Conservation (phyloP, 2,329 filamentous ascomycete species). For the Eurotiales sp. region DNA sequence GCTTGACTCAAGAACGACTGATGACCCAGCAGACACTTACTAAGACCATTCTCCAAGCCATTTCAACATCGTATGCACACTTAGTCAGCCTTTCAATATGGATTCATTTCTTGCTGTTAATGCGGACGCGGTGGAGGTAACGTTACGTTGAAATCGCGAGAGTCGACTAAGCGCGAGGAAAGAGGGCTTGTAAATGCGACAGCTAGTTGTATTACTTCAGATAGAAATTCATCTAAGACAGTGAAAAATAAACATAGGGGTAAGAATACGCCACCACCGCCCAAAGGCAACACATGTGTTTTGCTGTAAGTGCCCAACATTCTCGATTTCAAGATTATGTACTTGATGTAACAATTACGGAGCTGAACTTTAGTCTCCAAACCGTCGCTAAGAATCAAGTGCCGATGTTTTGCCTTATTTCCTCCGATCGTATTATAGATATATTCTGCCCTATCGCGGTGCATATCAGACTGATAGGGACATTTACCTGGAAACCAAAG, state of each 20-base stretch:
- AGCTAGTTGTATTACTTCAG: background rate
- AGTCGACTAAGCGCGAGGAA: background rate
- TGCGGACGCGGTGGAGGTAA: conserved; percentile 19
- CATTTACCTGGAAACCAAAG: too few relatives aligned
- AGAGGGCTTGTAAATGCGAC: background rate
- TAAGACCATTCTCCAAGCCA: too few relatives aligned
- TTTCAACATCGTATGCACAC: background rate
- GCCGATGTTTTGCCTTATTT: too few relatives aligned
- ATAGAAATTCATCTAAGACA: background rate
- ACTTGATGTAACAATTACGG: too few relatives aligned
- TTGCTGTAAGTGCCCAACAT: background rate
- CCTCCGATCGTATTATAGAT: too few relatives aligned
- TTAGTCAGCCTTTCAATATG: background rate
- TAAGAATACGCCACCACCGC: too few relatives aligned
- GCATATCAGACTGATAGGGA: too few relatives aligned
- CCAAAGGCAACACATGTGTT: background rate
- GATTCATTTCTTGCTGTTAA: background rate
- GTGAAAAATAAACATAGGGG: background rate
- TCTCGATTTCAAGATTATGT: background rate
- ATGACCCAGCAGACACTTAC: too few relatives aligned
- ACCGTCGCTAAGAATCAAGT: too few relatives aligned
- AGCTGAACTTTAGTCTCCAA: too few relatives aligned
- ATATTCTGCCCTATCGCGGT: too few relatives aligned
- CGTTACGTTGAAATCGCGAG: conserved; percentile 22
- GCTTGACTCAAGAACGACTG: too few relatives aligned